Evolutionary conservation across 108 stramenopile genomes (phyloP).

Genomic region (Bacterosira constricta): DNA sequence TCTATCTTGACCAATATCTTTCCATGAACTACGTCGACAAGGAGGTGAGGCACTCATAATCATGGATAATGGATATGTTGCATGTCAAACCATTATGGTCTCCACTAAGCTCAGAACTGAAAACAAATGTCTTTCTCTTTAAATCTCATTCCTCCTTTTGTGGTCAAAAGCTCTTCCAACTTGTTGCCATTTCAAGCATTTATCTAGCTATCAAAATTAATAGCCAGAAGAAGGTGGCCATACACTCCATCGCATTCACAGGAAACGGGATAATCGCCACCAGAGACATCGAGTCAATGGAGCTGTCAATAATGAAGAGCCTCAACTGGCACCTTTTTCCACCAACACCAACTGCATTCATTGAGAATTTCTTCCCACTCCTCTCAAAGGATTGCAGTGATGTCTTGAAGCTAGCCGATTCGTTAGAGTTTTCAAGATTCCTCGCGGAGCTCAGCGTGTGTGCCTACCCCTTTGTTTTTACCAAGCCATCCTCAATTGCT

Average conservation of each 20-base stretch:
- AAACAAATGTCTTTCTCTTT: too few species aligned
- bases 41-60: background rate
- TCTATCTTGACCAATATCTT: constrained; percentile 27
- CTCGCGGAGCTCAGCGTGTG: constrained; percentile 25
- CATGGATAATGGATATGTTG: too few species aligned
- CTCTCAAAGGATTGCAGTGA: background rate
- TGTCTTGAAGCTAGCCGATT: background rate
- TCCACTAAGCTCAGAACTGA: too few species aligned
- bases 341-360: constrained; percentile 17
- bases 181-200: constrained; percentile 20
- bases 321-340: constrained; percentile 26
- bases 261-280: constrained; percentile 14
- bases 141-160: too few species aligned
- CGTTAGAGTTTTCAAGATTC: constrained; percentile 20
- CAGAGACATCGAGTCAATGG: constrained; percentile 21
- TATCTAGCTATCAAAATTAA: constrained; percentile 36
- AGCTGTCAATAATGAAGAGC: constrained; percentile 20
- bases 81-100: too few species aligned
- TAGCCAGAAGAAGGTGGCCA: constrained; percentile 11
- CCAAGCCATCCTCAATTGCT: constrained; percentile 24
- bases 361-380: constrained; percentile 30
- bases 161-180: constrained; percentile 24
- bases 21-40: constrained; percentile 18
- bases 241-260: constrained; percentile 4
- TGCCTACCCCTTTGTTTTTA: constrained; percentile 19